Evolutionary conservation across 208 protist species (phyloP), one percentile per base, ranked within the genome.

Genomic region (Strigomonas culicis): DNA sequence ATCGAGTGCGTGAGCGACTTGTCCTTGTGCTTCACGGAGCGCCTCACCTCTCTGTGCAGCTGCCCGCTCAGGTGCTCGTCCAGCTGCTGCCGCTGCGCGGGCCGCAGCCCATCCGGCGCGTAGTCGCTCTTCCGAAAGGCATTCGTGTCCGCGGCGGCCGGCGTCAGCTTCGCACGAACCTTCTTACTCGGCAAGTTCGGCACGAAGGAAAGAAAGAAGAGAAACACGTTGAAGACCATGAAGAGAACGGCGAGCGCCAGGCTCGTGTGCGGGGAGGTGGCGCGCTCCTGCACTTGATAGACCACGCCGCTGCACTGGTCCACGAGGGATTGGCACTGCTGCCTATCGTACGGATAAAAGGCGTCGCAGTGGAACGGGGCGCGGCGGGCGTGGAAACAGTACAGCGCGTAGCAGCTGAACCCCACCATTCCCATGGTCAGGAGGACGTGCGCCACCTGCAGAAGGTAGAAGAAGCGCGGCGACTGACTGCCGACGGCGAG

Each of bases 101-200:
- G 19, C n/a, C 2, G 69, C 59, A 86, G 74, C 7, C 88, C 88
- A 47, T 94, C 88, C 1, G 84, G 88, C 10, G 84, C 84, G 68
- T 86, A 94, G 24, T 70, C 34, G 59, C 82, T 88, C 1, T 84
- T 77, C 30, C 75, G 75, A 53, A 94, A 94, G 13, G 77, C 65
- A 65, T 82, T 77, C 34, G 88, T 91, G 61, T 90, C 81, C 1
- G 88, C 79, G 0, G 68, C 70, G 21, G 88, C 88, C 2, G 58
- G 73, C 22, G 51, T 39, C 10, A 90, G 62, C 11, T 39, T 43
- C 2, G 67, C 50, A 24, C 74, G 64, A 10, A 57, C 50, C 1
- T 36, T 34, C 0, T 41, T 22, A 13, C 22, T 41, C 1, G 82
- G 84, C 55, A 89, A 64, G 0, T 75, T 55, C 2, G 79, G 82